phyloP scores from a whole-genome alignment of 352 stramenopile genomes.

The Pythium brassicae region DNA sequence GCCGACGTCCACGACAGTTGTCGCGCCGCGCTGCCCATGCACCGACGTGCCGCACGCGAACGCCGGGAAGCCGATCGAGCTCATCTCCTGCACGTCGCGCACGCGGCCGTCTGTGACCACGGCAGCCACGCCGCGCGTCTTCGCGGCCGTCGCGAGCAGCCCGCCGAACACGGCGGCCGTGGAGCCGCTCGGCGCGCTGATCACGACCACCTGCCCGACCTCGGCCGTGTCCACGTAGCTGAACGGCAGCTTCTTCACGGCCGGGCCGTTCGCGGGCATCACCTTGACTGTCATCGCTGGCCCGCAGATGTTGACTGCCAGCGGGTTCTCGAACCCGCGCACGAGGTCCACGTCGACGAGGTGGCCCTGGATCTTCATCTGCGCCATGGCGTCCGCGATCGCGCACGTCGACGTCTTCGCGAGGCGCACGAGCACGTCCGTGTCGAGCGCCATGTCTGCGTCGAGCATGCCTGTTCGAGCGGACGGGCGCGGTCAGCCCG shows the following conservation, averaged over 20 bases:
- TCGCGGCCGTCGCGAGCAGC: slow-evolving; percentile 65
- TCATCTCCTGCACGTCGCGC: slow-evolving; percentile 72
- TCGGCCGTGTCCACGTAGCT: slow-evolving; percentile 79
- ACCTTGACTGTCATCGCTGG: slow-evolving; percentile 73
- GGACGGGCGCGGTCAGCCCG: slow-evolving; percentile 37
- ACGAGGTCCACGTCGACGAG: slow-evolving; percentile 73
- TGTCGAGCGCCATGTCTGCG: slow-evolving; percentile 52
- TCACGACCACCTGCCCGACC: slow-evolving; percentile 74
- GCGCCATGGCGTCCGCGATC: slow-evolving; percentile 73
- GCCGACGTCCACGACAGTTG: slow-evolving; percentile 66
- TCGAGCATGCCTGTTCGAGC: slow-evolving; percentile 63
- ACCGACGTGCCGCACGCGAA: slow-evolving; percentile 74
- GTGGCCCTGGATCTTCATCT: slow-evolving; percentile 76
- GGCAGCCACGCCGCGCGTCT: slow-evolving; percentile 54
- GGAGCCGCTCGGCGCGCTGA: slow-evolving; percentile 49
- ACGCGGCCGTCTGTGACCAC: slow-evolving; percentile 75
- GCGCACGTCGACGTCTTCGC: slow-evolving; percentile 77
- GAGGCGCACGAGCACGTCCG: slow-evolving; percentile 60
- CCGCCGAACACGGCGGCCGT: slow-evolving; percentile 69
- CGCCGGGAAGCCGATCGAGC: slow-evolving; percentile 56
- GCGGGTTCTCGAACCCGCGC: slow-evolving; percentile 46
- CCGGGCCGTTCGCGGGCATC: slow-evolving; percentile 55
- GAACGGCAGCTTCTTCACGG: slow-evolving; percentile 60
- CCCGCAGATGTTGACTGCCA: slow-evolving; percentile 70
- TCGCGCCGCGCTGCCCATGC: slow-evolving; percentile 53